Conservation (phyloP, 2,329 filamentous ascomycete genomes). For the Claviceps digitariae region DNA sequence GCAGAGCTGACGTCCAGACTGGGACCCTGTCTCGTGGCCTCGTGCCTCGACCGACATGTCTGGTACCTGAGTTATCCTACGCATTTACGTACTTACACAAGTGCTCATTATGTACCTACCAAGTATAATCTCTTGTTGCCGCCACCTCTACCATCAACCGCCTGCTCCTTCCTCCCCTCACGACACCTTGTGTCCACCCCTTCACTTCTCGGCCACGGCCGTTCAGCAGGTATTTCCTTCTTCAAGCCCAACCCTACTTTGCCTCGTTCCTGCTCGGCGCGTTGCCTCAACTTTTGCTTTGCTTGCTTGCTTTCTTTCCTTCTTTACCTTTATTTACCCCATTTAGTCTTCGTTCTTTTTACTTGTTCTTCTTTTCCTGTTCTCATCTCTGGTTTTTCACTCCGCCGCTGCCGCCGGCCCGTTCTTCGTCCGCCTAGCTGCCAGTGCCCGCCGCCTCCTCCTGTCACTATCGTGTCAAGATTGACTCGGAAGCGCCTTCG, state of each 20-base stretch:
- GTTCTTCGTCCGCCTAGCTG: not conserved
- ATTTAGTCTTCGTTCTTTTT: too few relatives aligned
- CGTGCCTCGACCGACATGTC: too few relatives aligned
- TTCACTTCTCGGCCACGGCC: conserved; percentile 40
- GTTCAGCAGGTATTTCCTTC: conserved; percentile 39
- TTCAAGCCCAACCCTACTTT: conserved; percentile 6
- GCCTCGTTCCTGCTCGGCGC: conserved; percentile 33
- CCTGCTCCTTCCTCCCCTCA: not conserved
- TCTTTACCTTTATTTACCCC: conserved; percentile 24
- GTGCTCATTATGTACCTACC: too few relatives aligned
- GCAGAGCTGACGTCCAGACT: too few relatives aligned
- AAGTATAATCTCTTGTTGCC: too few relatives aligned
- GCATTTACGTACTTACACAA: too few relatives aligned
- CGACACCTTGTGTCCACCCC: not conserved
- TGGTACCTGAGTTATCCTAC: too few relatives aligned
- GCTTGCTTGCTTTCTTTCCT: conserved; percentile 21
- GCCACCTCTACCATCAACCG: not conserved
- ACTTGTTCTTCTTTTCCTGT: too few relatives aligned
- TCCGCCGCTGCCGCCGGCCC: not conserved
- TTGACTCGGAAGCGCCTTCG: not conserved
- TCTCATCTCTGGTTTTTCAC: not conserved
- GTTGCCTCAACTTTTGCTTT: conserved; percentile 31
- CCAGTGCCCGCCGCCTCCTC: not conserved
- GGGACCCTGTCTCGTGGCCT: too few relatives aligned
- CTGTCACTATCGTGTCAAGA: too few relatives aligned